Percentiles rank a stretch among this genome's conserved stretches.
phyloP scores from a whole-genome alignment of 2,329 filamentous ascomycete genomes.

The Beauveria pseudobassiana region DNA sequence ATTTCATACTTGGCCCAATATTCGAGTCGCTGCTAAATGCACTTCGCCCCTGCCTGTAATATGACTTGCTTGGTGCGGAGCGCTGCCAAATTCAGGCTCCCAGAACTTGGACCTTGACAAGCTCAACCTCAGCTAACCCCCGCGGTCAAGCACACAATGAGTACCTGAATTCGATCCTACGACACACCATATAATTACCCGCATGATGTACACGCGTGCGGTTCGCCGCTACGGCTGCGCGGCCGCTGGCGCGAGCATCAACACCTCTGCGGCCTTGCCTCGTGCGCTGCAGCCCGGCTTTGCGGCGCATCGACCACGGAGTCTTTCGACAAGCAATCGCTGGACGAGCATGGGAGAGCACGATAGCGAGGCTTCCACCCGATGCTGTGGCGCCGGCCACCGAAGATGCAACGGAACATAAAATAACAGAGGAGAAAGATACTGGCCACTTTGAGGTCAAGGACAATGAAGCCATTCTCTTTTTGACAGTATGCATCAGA shows the following conservation, averaged over 20 bases:
- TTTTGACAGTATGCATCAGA: conserved; percentile 69
- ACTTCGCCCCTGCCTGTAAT: background rate
- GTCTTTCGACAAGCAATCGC: background rate
- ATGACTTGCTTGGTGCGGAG: background rate
- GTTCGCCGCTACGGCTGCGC: conserved; percentile 1
- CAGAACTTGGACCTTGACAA: background rate
- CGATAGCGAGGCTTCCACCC: conserved; percentile 10
- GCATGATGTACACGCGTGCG: background rate
- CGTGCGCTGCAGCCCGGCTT: background rate
- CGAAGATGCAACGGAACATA: conserved; percentile 13
- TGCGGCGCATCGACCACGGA: background rate
- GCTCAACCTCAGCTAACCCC: background rate
- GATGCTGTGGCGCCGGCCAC: background rate
- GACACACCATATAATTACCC: background rate
- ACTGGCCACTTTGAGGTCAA: conserved; percentile 74
- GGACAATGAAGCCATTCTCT: conserved; percentile 75
- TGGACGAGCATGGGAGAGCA: conserved; percentile 14
- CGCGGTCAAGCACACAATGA: background rate
- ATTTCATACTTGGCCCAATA: too few relatives aligned
- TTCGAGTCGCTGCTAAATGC: too few relatives aligned
- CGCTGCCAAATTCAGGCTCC: background rate
- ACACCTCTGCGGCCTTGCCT: background rate
- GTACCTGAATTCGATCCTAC: background rate
- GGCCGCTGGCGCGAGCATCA: conserved; percentile 7
- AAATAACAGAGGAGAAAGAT: conserved; percentile 50